Conservation (phyloP, 768 basidiomycete species). For the Hygrophoropsis aurantiaca region DNA sequence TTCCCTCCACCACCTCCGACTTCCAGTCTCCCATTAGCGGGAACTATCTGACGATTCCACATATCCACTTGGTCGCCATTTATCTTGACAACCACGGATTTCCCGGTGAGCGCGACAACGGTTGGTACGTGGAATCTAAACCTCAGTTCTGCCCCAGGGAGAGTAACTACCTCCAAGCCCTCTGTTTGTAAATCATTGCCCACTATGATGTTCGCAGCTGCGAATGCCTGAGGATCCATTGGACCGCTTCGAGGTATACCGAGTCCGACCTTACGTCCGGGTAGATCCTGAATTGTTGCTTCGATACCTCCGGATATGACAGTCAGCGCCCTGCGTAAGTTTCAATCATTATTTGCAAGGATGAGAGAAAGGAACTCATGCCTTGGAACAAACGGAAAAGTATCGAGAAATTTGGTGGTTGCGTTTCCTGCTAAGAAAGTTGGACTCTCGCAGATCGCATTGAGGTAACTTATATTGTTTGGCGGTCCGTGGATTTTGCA, state of each 20-base stretch:
- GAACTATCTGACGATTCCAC: conserved; percentile 52
- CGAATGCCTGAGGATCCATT: conserved; percentile 59
- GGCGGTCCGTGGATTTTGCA: conserved; percentile 55
- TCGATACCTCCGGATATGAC: conserved; percentile 57
- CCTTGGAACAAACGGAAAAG: conserved; percentile 43
- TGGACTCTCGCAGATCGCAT: conserved; percentile 39
- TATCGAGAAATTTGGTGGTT: conserved; percentile 50
- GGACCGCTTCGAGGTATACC: conserved; percentile 67
- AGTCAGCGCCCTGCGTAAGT: conserved; percentile 42
- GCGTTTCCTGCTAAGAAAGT: conserved; percentile 42
- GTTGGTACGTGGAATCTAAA: conserved; percentile 50
- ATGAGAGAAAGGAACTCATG: conserved; percentile 14
- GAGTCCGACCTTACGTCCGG: conserved; percentile 49
- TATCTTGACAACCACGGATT: conserved; percentile 40
- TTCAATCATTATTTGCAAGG: not conserved
- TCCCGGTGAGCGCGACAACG: conserved; percentile 59
- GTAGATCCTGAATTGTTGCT: conserved; percentile 57
- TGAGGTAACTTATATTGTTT: conserved; percentile 57
- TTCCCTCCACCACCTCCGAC: conserved; percentile 31
- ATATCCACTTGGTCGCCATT: conserved; percentile 37
- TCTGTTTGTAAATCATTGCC: conserved; percentile 52
- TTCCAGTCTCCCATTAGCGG: conserved; percentile 41
- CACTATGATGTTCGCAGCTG: conserved; percentile 56
- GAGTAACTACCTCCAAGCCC: conserved; percentile 52
- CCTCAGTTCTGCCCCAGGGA: conserved; percentile 42